Base-by-base conservation (phyloP, 495 filamentous ascomycete species). In the Sporormia fimetaria region DNA sequence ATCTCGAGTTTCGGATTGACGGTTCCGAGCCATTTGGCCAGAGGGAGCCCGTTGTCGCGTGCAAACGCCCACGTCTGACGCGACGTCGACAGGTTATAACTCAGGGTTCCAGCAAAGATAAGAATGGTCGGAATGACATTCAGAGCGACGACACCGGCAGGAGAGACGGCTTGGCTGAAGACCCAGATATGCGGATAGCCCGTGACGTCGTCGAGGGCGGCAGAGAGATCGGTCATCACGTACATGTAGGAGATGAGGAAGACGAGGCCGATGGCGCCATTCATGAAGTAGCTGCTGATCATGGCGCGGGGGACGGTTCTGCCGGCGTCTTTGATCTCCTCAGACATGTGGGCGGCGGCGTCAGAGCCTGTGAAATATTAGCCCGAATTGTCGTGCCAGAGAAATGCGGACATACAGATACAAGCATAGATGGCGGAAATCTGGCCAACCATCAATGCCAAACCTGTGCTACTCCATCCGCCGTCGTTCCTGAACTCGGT, bases 11-110 rank as follows among this genome's bases (percentile, higher is more conserved):
- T 53, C 14, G 44, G 44, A 25, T 58, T 32, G 21, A 65, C 57
- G 9, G 17, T 20, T 12, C 59, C 56, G 29, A 76, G 63, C 51
- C 67, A 71, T 0, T 46, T 49, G 7, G 68, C 73, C 44, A 71
- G 75, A 9, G 73, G 74, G 6, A 76, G 55, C 2, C 74, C 73
- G 8, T 59, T 47, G 43, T 76, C 73, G 15, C 74, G 60, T 4
- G 71, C 70, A 57, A 78, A 78, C 10, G 71, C 70, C 56, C 73
- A 78, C 1, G 75, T 61, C 55, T 76, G 74, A 0, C 73, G 63
- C 7, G 71, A 74, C 8, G 70, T 66, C 0, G 72, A 74, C 5
- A 73, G 68, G 10, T 74, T 67, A 40, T 69, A 64, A 37, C 65
- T 73, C 38, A 76, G 65, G 1, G 66, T 65, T 11, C 67, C 67